Evolutionary conservation across 768 basidiomycete genomes (phyloP), one percentile per base, ranked within the genome.

Genomic region (Lactarius trivialis): DNA sequence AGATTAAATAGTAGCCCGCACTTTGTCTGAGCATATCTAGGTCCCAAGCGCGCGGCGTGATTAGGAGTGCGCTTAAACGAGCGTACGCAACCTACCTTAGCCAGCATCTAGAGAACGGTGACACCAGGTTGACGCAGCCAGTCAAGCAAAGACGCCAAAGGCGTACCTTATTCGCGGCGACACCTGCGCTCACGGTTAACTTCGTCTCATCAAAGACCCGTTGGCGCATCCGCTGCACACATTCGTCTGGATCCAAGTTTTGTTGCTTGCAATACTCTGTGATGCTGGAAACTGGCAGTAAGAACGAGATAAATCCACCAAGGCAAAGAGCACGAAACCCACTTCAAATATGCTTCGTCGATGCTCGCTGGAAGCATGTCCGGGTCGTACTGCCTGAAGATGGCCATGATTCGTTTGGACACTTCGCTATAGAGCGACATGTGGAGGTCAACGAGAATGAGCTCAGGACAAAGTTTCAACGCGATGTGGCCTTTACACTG

Each of bases 341-440:
- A 92, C 93, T 97, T 96, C 48, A 96, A 76, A 74, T 93, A 98
- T 7, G 87, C 94, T 74, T 93, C 95, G 71, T 98, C 95, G 60
- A 88, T 85, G 21, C 93, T 89, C 7, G 89, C 91, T 60, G 82
- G 76, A 43, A 72, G 74, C 85, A 93, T 88, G 61, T 81, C 81
- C 0, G 87, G 84, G 69, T 94, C 92, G 68, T 91, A 93, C 64
- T 84, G 80, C 37, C 79, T 68, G 60, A 86, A 78, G 26, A 88
- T 85, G 32, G 69, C 70, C 76, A 95, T 91, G 43, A 97, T 85
- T 66, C 77, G 81, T 41, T 74, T 67, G 4, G 91, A 92, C 77
- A 88, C 81, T 64, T 89, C 87, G 32, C 75, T 76, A 66, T 93
- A 93, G 51, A 84, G 79, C 14, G 76, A 60, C 68, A 82, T 83